Evolutionary conservation across 768 basidiomycete species (phyloP).

Genomic region (Lactarius hengduanensis): DNA sequence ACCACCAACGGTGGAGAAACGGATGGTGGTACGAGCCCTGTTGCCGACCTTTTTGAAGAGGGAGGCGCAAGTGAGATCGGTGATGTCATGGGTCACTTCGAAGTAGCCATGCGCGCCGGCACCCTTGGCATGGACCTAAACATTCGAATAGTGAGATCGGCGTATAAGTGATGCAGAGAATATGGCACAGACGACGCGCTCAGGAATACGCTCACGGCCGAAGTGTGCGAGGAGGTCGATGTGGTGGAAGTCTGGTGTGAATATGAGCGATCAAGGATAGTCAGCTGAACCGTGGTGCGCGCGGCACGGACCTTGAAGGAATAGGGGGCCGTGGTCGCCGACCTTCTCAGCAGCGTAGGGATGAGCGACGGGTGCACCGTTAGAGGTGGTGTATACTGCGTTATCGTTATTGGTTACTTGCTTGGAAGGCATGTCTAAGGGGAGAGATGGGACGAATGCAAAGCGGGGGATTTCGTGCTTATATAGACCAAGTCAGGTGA

Average conservation of each 20-base stretch:
- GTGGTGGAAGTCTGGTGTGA: slow-evolving; percentile 73
- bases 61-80: slow-evolving; percentile 72
- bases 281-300: background rate
- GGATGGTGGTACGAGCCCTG: slow-evolving; percentile 70
- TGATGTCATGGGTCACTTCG: slow-evolving; percentile 81
- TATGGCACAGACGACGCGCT: slow-evolving; percentile 68
- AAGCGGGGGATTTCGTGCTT: background rate
- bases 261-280: slow-evolving; percentile 29
- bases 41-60: slow-evolving; percentile 66
- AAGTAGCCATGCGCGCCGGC: slow-evolving; percentile 94
- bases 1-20: slow-evolving; percentile 94
- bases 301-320: slow-evolving; percentile 69
- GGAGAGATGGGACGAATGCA: slow-evolving; percentile 7
- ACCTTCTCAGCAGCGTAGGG: slow-evolving; percentile 80
- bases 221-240: slow-evolving; percentile 91
- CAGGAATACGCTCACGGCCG: slow-evolving; percentile 93
- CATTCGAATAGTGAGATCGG: background rate
- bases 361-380: slow-evolving; percentile 70
- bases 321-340: slow-evolving; percentile 74
- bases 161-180: background rate
- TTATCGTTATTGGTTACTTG: slow-evolving; percentile 58
- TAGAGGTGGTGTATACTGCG: slow-evolving; percentile 81
- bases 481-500: slow-evolving; percentile 3
- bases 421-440: slow-evolving; percentile 59
- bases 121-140: slow-evolving; percentile 86